phyloP scores from a whole-genome alignment of 768 basidiomycete species.

The Tubosaeta sp. region DNA sequence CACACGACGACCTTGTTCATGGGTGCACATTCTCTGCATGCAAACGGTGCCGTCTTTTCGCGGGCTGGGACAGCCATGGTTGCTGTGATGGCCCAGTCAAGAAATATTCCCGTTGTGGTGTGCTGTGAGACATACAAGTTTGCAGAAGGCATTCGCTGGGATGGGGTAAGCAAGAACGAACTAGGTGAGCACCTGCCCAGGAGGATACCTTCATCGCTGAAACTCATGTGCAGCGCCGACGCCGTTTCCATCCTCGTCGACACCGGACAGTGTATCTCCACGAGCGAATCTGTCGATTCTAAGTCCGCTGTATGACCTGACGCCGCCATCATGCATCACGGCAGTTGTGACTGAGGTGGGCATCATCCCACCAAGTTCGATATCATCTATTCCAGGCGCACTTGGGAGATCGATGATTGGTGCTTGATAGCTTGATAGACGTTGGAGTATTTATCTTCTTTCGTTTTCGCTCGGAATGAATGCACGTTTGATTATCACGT shows the following conservation, averaged over 20 bases:
- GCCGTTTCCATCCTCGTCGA: conserved; percentile 19
- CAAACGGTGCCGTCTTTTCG: conserved; percentile 92
- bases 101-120: conserved; percentile 89
- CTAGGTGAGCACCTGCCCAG: conserved; percentile 52
- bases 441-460: conserved; percentile 10
- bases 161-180: conserved; percentile 95
- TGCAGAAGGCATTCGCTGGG: conserved; percentile 86
- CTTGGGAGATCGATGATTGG: conserved; percentile 33
- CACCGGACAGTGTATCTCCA: conserved; percentile 19
- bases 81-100: conserved; percentile 90
- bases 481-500: conserved; percentile 23
- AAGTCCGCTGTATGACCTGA: conserved; percentile 91
- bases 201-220: background rate
- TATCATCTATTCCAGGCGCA: conserved; percentile 77
- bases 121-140: conserved; percentile 99
- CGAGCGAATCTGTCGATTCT: conserved; percentile 65
- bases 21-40: conserved; percentile 91
- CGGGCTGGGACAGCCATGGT: conserved; percentile 94
- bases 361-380: conserved; percentile 88
- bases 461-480: background rate
- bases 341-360: conserved; percentile 98
- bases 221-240: conserved; percentile 24
- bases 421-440: conserved; percentile 8
- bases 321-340: conserved; percentile 87
- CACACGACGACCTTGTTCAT: conserved; percentile 83